These are phyloP conservation scores for Ploettnerulaceae sp. DNA, from an alignment of 2,329 filamentous ascomycete species.

Conservation along the genomic window DNA sequence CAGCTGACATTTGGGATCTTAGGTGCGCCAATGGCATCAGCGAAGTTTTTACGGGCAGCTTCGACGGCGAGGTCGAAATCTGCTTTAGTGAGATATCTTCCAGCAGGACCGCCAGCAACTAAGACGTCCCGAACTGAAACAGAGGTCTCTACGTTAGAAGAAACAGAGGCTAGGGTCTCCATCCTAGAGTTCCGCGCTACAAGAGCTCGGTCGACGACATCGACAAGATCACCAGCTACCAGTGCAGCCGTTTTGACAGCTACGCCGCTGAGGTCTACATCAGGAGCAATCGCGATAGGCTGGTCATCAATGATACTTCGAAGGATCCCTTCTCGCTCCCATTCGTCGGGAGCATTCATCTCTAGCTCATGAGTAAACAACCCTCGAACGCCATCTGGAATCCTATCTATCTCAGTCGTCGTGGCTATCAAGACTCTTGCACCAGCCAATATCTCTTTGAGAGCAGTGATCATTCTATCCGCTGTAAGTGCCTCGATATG, in stretches of 20 bases:
- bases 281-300: conserved; percentile 70
- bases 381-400: conserved; percentile 83
- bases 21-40: conserved; percentile 91
- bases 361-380: conserved; percentile 95
- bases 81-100: conserved; percentile 69
- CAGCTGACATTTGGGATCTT: conserved; percentile 97
- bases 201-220: conserved; percentile 86
- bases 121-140: conserved; percentile 79
- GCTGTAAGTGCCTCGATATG: conserved; percentile 90
- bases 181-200: conserved; percentile 73
- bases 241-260: conserved; percentile 94
- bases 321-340: conserved; percentile 83
- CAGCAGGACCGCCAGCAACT: conserved; percentile 75
- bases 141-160: conserved; percentile 36
- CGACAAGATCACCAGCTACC: conserved; percentile 88
- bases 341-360: conserved; percentile 87
- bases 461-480: conserved; percentile 79
- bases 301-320: conserved; percentile 71
- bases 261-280: conserved; percentile 78
- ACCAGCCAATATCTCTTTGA: conserved; percentile 78
- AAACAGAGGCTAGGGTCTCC: conserved; percentile 59
- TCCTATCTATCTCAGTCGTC: conserved; percentile 90
- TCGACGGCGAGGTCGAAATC: conserved; percentile 95
- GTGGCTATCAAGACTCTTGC: conserved; percentile 85
- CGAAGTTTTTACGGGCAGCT: conserved; percentile 94